A percentile compares a stretch with the other conserved stretches of the same genome.
Evolutionary conservation across 2,329 filamentous ascomycete genomes (phyloP).

Genomic region (Neophaeococcomyces aloes): DNA sequence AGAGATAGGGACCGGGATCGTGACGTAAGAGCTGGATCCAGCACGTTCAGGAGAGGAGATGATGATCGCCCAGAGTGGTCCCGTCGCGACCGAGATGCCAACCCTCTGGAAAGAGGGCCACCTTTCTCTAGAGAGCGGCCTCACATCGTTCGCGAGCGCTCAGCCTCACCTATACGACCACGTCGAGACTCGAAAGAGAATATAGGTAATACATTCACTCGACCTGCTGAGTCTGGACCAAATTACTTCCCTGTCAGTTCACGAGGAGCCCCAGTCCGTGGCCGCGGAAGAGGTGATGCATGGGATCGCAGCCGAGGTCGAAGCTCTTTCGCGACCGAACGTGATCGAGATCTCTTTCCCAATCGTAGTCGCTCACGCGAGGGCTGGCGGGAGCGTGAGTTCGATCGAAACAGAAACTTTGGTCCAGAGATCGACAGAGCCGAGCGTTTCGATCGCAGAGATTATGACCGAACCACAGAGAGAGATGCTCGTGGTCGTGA

Average conservation of each 20-base stretch:
- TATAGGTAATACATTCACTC: conserved; percentile 29
- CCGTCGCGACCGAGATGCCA: conserved; percentile 37
- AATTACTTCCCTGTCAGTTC: conserved; percentile 26
- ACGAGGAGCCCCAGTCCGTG: conserved; percentile 31
- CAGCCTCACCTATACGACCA: conserved; percentile 33
- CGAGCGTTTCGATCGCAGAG: conserved; percentile 23
- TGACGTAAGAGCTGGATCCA: conserved; percentile 28
- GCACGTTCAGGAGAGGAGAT: conserved; percentile 29
- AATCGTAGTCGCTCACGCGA: conserved; percentile 37
- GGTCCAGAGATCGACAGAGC: conserved; percentile 25
- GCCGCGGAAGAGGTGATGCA: conserved; percentile 32
- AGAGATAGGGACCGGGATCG: conserved; percentile 35
- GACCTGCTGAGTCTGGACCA: conserved; percentile 28
- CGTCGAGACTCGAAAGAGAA: conserved; percentile 37
- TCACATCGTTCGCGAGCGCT: conserved; percentile 37
- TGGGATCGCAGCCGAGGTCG: conserved; percentile 27
- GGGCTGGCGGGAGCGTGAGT: conserved; percentile 32
- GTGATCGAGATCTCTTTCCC: conserved; percentile 34
- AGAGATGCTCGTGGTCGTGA: conserved; percentile 23
- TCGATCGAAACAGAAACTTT: conserved; percentile 29
- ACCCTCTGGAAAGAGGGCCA: conserved; percentile 28
- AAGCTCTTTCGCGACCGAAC: conserved; percentile 31
- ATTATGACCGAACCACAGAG: conserved; percentile 30
- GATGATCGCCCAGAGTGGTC: conserved; percentile 34
- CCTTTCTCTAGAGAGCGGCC: conserved; percentile 29